Percentiles rank a stretch among this genome's conserved stretches.
These are phyloP conservation scores for Diplogelasinospora grovesii DNA, from an alignment of 495 filamentous ascomycete genomes.

Conservation along the genomic window DNA sequence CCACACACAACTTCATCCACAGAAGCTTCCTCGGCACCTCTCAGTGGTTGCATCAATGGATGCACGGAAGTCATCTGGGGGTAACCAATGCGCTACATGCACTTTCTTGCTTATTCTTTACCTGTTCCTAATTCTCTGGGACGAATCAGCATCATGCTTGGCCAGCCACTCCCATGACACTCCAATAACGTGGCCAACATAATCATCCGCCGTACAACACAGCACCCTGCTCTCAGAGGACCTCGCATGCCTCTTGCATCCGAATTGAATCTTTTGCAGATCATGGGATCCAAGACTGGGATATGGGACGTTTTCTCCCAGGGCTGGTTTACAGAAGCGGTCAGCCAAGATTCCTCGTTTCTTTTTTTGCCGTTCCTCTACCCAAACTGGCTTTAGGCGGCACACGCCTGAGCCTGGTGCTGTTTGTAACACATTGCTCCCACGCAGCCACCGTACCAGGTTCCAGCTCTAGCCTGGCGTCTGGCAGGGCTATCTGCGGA, in stretches of 20 bases:
- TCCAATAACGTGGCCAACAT: slow-evolving; percentile 7
- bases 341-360: slow-evolving; percentile 5
- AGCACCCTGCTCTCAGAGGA: background rate
- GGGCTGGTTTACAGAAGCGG: background rate
- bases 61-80: too few species aligned
- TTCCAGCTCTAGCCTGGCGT: background rate
- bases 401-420: background rate
- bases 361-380: background rate
- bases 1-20: background rate
- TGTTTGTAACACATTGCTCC: too few species aligned
- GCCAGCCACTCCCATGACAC: slow-evolving; percentile 7
- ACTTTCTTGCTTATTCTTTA: slow-evolving; percentile 6
- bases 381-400: background rate
- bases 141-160: slow-evolving; percentile 4
- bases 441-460: too few species aligned
- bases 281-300: slow-evolving; percentile 12
- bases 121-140: background rate
- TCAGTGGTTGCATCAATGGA: too few species aligned
- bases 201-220: background rate
- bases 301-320: too few species aligned
- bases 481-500: background rate
- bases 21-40: too few species aligned
- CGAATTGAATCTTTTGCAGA: slow-evolving; percentile 12
- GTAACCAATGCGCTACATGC: background rate
- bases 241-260: slow-evolving; percentile 6